Evolutionary conservation across 108 stramenopile species (phyloP), one percentile per base, ranked within the genome.

Genomic region (Schizochytrium sp.): DNA sequence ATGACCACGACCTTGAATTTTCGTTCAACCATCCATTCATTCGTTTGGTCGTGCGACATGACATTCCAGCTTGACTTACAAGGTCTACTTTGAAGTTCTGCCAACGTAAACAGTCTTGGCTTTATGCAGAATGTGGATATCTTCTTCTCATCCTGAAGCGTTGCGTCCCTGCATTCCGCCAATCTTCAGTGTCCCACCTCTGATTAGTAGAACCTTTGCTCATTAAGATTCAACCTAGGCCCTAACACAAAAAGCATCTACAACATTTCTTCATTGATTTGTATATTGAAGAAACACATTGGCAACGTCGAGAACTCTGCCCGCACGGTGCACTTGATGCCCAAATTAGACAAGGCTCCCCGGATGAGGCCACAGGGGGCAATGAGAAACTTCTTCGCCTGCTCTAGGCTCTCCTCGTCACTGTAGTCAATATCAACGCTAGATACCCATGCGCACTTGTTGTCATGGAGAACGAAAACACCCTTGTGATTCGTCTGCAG

Each of bases 401-500:
- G 23, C 25, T 87, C 47, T 2, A 57, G 10, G 21, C 25, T 57
- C 19, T 72, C 87, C 72, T 89, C 76, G 72, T 91, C 91, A 10
- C 58, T 19, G 18, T 72, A 91, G 25, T 72, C 44, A 18, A 89
- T 53, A 53, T 53, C 51, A 12, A 83, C 28, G 16, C 57, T 44
- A 12, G 72, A 19, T 5, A 89, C 72, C 91, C 91, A 91, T 14
- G 41, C 19, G 48, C 87, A 89, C 5, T 21, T 23, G n/a, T 83
- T 72, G 58, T 98, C 97, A 87, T 97, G 96, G 45, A 98, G 88
- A 3, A 98, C 97, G 90, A 98, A 98, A 3, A 97, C 96, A 25
- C 97, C 97, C 57, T 96, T 89, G 90, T 98, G 97, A 92, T 98
- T 98, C 53, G 97, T 98, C 92, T 98, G 97, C 57, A 98, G 90